Evolutionary conservation across 106 monocot species (phyloP).

Genomic region (Xerophyta viscosa): DNA sequence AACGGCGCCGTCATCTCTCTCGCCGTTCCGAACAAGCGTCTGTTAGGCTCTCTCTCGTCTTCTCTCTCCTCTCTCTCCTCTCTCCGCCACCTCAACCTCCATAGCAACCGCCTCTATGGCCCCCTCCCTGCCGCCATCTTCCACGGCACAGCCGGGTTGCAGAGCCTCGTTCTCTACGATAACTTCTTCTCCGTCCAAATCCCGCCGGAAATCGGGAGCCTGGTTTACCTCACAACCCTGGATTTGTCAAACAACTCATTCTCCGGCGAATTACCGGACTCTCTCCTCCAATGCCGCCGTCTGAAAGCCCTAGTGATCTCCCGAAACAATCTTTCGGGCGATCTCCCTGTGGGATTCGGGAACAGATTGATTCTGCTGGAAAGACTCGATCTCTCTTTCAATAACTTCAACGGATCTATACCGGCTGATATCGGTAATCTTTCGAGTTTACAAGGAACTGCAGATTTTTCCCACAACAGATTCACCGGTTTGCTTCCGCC

Average conservation of each 20-base stretch:
- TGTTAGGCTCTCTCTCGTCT: slow-evolving; percentile 31
- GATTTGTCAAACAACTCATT: slow-evolving; percentile 55
- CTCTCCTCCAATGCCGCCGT: slow-evolving; percentile 28
- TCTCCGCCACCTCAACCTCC: slow-evolving; percentile 59
- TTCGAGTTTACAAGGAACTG: slow-evolving; percentile 51
- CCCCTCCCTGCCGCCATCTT: slow-evolving; percentile 25
- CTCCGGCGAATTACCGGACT: slow-evolving; percentile 30
- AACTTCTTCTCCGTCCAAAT: slow-evolving; percentile 38
- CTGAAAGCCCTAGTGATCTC: slow-evolving; percentile 35
- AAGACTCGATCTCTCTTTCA: slow-evolving; percentile 68
- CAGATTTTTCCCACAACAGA: slow-evolving; percentile 70
- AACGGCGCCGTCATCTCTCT: slow-evolving; percentile 35
- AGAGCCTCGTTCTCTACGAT: slow-evolving; percentile 45
- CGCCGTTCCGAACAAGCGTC: slow-evolving; percentile 36
- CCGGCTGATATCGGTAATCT: slow-evolving; percentile 69
- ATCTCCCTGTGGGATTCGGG: slow-evolving; percentile 52
- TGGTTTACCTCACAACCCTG: slow-evolving; percentile 37
- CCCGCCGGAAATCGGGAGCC: slow-evolving; percentile 35
- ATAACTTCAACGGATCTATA: slow-evolving; percentile 48
- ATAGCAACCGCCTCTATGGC: slow-evolving; percentile 48
- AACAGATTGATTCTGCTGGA: slow-evolving; percentile 31
- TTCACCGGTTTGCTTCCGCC: slow-evolving; percentile 76
- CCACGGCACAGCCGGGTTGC: slow-evolving; percentile 21
- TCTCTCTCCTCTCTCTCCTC: slow-evolving; percentile 28
- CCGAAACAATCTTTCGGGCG: slow-evolving; percentile 38